Percentiles rank a stretch among this genome's conserved stretches.
Conservation (phyloP, 345 rosid genomes). For the Bretschneidera sinensis region DNA sequence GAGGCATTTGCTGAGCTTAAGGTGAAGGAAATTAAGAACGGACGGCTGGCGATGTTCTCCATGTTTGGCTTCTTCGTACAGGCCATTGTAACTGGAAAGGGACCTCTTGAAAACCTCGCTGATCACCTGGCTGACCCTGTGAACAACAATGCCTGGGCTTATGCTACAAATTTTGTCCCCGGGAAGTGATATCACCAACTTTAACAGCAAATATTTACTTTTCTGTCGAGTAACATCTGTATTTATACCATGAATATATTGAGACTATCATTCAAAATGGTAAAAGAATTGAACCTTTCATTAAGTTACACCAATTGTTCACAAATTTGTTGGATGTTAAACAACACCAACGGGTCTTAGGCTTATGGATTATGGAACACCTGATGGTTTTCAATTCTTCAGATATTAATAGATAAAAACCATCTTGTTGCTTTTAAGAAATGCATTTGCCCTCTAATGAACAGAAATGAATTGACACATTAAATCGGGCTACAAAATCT, state of each 20-base stretch:
- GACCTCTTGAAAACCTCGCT: conserved; percentile 36
- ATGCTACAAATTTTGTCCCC: conserved; percentile 50
- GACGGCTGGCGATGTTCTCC: conserved; percentile 43
- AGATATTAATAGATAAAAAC: not conserved
- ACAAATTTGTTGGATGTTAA: not conserved
- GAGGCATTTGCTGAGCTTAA: conserved; percentile 44
- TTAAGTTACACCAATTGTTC: not conserved
- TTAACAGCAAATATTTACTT: not conserved
- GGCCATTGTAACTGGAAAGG: conserved; percentile 48
- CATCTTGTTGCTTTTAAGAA: not conserved
- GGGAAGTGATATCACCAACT: conserved; percentile 31
- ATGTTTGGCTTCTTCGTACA: conserved; percentile 53
- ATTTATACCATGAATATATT: conserved; percentile 1
- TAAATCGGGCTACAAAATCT: not conserved
- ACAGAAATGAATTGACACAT: not conserved
- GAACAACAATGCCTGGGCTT: conserved; percentile 48
- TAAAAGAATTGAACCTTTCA: not conserved
- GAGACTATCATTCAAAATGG: not conserved
- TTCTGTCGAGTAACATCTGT: not conserved
- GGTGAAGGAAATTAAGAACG: conserved; percentile 44
- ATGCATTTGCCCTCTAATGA: not conserved
- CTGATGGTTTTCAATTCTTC: not conserved
- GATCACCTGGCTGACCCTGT: conserved; percentile 44
- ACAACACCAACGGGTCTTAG: not conserved
- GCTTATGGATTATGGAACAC: not conserved